Evolutionary conservation across 441 rosid species (phyloP).

Genomic region (Erodium texanum): DNA sequence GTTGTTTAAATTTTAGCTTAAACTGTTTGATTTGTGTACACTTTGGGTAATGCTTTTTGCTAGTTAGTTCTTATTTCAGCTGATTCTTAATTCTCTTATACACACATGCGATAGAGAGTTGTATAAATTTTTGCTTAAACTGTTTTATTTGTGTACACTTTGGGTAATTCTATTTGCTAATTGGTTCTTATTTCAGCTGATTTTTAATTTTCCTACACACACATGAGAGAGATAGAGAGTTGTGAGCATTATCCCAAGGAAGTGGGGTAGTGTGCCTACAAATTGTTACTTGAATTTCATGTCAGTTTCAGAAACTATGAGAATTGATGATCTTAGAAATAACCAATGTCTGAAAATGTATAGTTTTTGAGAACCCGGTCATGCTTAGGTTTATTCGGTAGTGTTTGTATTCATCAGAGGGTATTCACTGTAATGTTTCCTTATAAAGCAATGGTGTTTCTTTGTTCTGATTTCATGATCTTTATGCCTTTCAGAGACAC

Average conservation of each 20-base stretch:
- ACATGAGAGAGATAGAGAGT: no score
- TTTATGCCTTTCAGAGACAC: slow-evolving; percentile 32
- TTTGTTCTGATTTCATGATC: neutral
- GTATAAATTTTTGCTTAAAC: neutral
- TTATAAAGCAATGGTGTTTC: neutral
- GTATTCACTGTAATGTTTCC: neutral
- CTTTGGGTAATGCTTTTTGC: neutral
- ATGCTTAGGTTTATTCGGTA: neutral
- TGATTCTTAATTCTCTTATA: neutral
- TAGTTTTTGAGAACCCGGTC: neutral
- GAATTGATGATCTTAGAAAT: neutral
- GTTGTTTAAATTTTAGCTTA: neutral
- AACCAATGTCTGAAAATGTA: neutral
- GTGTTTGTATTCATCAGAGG: neutral
- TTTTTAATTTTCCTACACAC: neutral
- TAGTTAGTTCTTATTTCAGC: neutral
- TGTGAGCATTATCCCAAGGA: no score
- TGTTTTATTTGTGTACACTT: neutral
- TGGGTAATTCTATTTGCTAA: neutral
- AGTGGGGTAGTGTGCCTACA: no score
- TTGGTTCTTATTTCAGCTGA: neutral
- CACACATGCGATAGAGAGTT: neutral
- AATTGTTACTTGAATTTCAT: neutral
- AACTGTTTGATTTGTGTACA: neutral
- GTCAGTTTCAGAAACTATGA: neutral